Conservation (phyloP, 2,329 filamentous ascomycete species). For the Ophiostoma quercus region DNA sequence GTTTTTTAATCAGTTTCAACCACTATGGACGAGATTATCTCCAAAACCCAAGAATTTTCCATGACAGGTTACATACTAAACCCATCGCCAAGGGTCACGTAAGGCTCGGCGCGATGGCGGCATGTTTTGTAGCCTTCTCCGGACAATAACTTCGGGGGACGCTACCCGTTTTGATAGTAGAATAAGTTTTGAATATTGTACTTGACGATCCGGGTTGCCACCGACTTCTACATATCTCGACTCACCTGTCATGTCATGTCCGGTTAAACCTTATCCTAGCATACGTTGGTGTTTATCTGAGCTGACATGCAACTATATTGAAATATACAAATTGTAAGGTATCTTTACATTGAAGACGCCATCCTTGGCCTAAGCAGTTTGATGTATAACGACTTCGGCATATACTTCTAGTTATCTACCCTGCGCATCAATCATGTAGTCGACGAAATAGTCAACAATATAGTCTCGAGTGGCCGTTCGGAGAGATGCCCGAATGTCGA, state of each 20-base stretch:
- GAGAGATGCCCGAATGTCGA: not conserved
- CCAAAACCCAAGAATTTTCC: not conserved
- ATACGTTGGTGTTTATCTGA: not conserved
- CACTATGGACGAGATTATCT: not conserved
- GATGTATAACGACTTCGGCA: too few species aligned
- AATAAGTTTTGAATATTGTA: not conserved
- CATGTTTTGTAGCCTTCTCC: constrained; percentile 13
- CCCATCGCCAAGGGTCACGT: constrained; percentile 9
- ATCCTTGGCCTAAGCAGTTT: not conserved
- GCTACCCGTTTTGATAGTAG: constrained; percentile 10
- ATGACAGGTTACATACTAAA: constrained; percentile 16
- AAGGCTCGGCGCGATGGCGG: constrained; percentile 14
- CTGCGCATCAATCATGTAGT: not conserved
- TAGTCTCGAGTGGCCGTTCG: not conserved
- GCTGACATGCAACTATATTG: not conserved
- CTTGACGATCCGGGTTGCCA: not conserved
- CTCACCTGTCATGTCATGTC: not conserved
- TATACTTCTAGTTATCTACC: too few species aligned
- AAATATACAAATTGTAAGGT: not conserved
- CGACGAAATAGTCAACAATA: not conserved
- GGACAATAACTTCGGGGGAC: not conserved
- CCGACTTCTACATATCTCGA: not conserved
- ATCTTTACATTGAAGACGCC: not conserved
- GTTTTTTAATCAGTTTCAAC: not conserved
- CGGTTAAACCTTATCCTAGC: not conserved